Base-by-base conservation (phyloP, 352 stramenopile species). In the Hyaloperonospora brassicae region DNA sequence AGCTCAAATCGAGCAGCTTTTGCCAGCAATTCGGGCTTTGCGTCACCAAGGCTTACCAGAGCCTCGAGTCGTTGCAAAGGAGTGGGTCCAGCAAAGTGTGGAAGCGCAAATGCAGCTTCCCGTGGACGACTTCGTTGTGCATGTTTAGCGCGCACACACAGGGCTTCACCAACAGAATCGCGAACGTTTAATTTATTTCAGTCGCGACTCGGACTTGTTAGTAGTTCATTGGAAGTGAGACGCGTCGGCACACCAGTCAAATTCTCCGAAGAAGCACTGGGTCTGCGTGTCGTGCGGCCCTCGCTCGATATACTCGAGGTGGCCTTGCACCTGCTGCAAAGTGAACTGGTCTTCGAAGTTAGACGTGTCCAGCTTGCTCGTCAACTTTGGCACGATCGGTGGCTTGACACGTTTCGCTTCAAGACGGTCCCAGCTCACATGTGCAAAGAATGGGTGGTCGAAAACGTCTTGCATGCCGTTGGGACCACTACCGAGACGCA, bases 281-380 rank as follows among this genome's bases (percentile, higher is more conserved):
- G 59, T 60, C 2, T 72, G 53, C 40, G 49, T 50, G 13, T 57
- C 46, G 30, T 69, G 48, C 2, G 52, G 53, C 35, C 77, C 66
- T 31, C 64, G 66, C 53, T 81, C 71, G 54, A 83, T 70, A 54
- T 77, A 89, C 47, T 78, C 66, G 14, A 87, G 51, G 42, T 79
- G 66, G 11, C 79, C 79, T 24, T 82, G 64, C 1, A 86, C 75
- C 42, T 71, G 75, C 64, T 89, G 76, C 23, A 62, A 72, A 13
- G 78, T 89, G 61, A 88, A 89, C 55, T 88, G 76, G 6, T 73
- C 53, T 64, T 88, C 78, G 50, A 90, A 88, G 45, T 90, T 83
- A 27, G 70, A 85, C 45, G 79, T 88, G 48, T 91, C 80, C 39
- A 76, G 54, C 34, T 70, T 50, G 24, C 62, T 55, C 2, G 56